A percentile compares a stretch with the other conserved stretches of the same genome.
These are phyloP conservation scores for Helianthus annuus DNA, from an alignment of 129 eudicot genomes.

Conservation along the genomic window HanXRQr2.0-SUNRISE NC_035443.2:170129201-170129700, in stretches of 20 bases:
- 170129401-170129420: constrained; percentile 73
- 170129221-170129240: constrained; percentile 79
- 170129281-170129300: constrained; percentile 37
- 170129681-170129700: constrained; percentile 42
- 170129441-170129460: constrained; percentile 68
- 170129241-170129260: constrained; percentile 38
- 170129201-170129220: constrained; percentile 36
- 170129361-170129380: constrained; percentile 42
- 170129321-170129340: constrained; percentile 33
- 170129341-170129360: constrained; percentile 41
- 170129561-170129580: constrained; percentile 27
- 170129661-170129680: constrained; percentile 33
- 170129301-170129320: constrained; percentile 49
- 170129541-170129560: constrained; percentile 12
- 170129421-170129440: constrained; percentile 77
- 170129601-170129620: constrained; percentile 30
- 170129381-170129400: constrained; percentile 53
- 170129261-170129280: constrained; percentile 30
- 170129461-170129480: constrained; percentile 64
- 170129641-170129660: constrained; percentile 63
- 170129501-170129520: constrained; percentile 28
- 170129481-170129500: constrained; percentile 42
- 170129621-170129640: constrained; percentile 74
- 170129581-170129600: constrained; percentile 20
- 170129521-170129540: constrained; percentile 12